Conservation (phyloP, 2,329 filamentous ascomycete genomes). For the Trichoderma arundinaceum region DNA sequence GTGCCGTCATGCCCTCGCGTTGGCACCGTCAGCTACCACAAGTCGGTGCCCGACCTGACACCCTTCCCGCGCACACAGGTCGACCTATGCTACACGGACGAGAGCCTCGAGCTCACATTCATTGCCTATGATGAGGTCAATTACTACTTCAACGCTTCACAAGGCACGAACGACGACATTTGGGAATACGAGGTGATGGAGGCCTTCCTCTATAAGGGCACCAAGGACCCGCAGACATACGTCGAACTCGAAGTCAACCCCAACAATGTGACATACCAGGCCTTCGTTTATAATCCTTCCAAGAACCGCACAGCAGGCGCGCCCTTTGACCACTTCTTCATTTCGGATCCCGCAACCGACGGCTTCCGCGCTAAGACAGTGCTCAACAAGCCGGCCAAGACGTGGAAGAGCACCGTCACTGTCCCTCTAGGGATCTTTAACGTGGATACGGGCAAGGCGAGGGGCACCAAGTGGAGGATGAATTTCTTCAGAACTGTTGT, state of each 20-base stretch:
- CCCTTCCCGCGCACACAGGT: conserved; percentile 53
- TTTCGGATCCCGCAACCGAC: conserved; percentile 49
- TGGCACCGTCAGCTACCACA: conserved; percentile 48
- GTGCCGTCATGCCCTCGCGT: conserved; percentile 49
- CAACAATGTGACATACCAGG: conserved; percentile 57
- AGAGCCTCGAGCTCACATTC: conserved; percentile 50
- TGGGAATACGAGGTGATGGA: conserved; percentile 59
- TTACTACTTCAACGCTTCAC: conserved; percentile 53
- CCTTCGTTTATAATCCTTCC: conserved; percentile 57
- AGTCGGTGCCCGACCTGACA: conserved; percentile 49
- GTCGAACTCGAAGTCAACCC: conserved; percentile 58
- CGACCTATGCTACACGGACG: conserved; percentile 54
- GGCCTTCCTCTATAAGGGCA: conserved; percentile 54
- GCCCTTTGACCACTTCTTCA: conserved; percentile 52
- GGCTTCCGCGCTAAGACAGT: conserved; percentile 50
- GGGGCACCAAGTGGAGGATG: conserved; percentile 56
- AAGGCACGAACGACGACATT: conserved; percentile 54
- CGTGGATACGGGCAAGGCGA: conserved; percentile 50
- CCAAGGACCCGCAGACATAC: conserved; percentile 54
- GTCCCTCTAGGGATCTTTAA: conserved; percentile 58
- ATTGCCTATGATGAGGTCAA: conserved; percentile 53
- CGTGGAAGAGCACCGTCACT: conserved; percentile 49
- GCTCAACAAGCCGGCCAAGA: conserved; percentile 45
- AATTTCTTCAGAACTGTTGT: conserved; percentile 58
- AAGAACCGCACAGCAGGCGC: conserved; percentile 50